Base-by-base conservation (phyloP, 371 early-diverging fungal genomes). In the Batrachochytrium dendrobatidis region DNA sequence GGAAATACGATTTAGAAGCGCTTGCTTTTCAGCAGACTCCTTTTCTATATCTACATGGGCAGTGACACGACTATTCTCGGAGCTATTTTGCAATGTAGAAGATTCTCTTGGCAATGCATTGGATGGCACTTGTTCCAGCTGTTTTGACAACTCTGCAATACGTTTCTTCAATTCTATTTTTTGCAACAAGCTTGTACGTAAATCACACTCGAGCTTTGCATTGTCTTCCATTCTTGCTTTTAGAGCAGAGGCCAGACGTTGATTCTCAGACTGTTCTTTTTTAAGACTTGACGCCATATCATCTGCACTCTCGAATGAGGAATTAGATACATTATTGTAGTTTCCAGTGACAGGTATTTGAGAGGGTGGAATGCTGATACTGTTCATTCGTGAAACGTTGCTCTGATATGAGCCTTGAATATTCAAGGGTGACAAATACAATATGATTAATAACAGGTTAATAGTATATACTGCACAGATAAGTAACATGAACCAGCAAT, bases 331-430 rank as follows among this genome's bases (percentile, higher is more conserved):
- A n/a, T n/a, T n/a, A 39, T 39, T n/a, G n/a, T 39, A n/a, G 39
- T n/a, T 12, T 12, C 39, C 12, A n/a, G 39, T 15, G 39, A 39
- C 15, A 39, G 15, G 39, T 12, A n/a, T n/a, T 12, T 12, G 39
- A 39, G 15, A n/a, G 39, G 39, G 39, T n/a, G 39, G 39, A n/a
- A 39, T n/a, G 39, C n/a, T 39, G 39, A 39, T 39, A n/a, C 39
- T n/a, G 39, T n/a, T n/a, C n/a, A n/a, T n/a, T n/a, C n/a, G n/a
- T n/a, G n/a, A n/a, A n/a, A n/a, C n/a, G n/a, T n/a, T n/a, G n/a
- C n/a, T n/a, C n/a, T n/a, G n/a, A n/a, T n/a, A n/a, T n/a, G n/a
- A n/a, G n/a, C n/a, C n/a, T n/a, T n/a, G n/a, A n/a, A n/a, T n/a
- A n/a, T n/a, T n/a, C n/a, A n/a, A n/a, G n/a, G n/a, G n/a, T n/a